Evolutionary conservation across 2,329 filamentous ascomycete genomes (phyloP), one percentile per base, ranked within the genome.

Genomic region (Fusarium praegraminearum): DNA sequence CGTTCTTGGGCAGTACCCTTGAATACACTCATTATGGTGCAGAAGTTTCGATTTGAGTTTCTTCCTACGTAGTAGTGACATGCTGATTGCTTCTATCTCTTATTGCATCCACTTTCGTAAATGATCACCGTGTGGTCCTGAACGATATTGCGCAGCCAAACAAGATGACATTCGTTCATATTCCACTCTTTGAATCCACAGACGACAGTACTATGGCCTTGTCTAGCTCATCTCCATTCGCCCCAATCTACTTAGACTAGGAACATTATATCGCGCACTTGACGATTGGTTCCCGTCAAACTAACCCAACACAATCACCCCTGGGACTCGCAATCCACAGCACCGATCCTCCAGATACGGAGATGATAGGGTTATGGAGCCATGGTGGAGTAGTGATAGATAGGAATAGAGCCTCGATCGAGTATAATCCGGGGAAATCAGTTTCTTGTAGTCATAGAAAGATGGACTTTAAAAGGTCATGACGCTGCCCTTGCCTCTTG

Each of bases 361-460:
- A 40, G 26, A 40, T 53, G 61, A 65, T 65, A 58, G 16, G 30
- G 22, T 22, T 45, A 65, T 65, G 54, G 46, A 65, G 61, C 36
- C 47, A 49, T 16, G 43, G 61, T 61, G 62, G 62, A 44, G 18
- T 12, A 6, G 30, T 18, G n/a, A n/a, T n/a, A 44, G 53, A 65
- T 65, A 65, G 54, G 28, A 51, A 51, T 20, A 40, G 49, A 26
- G 33, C 15, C 35, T 53, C 16, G 32, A 65, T 65, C 32, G 20
- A 65, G 52, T 65, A 65, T 65, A 65, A 65, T 65, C 62, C 18
- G 62, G 62, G 62, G 62, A 44, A 65, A 54, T 40, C 62, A 65
- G 30, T 65, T 60, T 65, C 54, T 65, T 30, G 61, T 65, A 65
- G 53, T 60, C 62, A 65, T 65, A 60, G 28, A 53, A 53, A 49